These are phyloP conservation scores for Capsella rubella DNA, from an alignment of 441 rosid species.

Conservation along the genomic window DNA sequence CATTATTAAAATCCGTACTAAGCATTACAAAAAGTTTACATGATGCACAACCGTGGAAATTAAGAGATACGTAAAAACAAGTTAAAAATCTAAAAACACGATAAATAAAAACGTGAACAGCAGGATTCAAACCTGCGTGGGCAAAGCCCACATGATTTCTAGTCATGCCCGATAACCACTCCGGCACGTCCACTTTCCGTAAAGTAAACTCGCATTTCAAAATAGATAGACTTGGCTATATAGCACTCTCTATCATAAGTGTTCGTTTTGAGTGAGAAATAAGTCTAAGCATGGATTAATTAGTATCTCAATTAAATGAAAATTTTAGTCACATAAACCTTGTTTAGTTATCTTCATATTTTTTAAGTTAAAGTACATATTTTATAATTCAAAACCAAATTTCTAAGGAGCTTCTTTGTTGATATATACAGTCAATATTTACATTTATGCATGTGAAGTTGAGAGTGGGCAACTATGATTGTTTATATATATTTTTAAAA, in stretches of 20 bases:
- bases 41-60: too few species aligned
- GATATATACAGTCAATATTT: too few species aligned
- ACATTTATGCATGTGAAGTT: neutral
- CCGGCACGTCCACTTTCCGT: neutral
- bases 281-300: too few species aligned
- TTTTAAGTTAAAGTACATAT: too few species aligned
- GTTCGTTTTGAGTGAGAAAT: neutral
- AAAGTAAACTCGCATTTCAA: neutral
- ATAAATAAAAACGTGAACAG: constrained; percentile 10
- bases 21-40: too few species aligned
- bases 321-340: too few species aligned
- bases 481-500: neutral
- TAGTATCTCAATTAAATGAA: too few species aligned
- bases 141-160: constrained; percentile 43
- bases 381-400: too few species aligned
- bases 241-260: neutral
- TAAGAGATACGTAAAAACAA: too few species aligned
- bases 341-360: too few species aligned
- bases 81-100: neutral
- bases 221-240: neutral
- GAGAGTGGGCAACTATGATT: neutral
- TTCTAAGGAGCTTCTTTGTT: too few species aligned
- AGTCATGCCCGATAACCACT: constrained; percentile 34
- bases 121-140: constrained; percentile 43
- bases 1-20: too few species aligned